These are phyloP conservation scores for Leishmania martiniquensis DNA, from an alignment of 208 protist genomes.

Conservation along the genomic window DNA sequence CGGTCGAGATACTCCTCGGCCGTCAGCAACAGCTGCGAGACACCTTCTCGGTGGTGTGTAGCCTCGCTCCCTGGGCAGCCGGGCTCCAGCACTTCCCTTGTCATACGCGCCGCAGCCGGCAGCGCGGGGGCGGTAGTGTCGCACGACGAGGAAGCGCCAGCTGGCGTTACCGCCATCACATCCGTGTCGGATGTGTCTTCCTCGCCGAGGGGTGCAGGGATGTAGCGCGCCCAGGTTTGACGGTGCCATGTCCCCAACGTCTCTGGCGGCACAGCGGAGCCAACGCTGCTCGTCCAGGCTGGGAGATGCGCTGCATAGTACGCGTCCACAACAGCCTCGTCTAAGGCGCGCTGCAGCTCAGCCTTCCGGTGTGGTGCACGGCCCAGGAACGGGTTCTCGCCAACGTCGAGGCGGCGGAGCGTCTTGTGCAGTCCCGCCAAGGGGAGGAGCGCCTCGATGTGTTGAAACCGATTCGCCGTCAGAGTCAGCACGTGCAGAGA, in stretches of 20 bases:
- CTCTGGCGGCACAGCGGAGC: background rate
- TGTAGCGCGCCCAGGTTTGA: constrained; percentile 30
- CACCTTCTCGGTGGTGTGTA: background rate
- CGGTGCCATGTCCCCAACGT: constrained; percentile 17
- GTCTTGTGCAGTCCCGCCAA: constrained; percentile 70
- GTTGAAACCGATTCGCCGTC: constrained; percentile 58
- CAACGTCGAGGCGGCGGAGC: constrained; percentile 68
- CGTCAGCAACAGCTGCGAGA: background rate
- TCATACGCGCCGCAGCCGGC: background rate
- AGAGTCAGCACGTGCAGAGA: constrained; percentile 73
- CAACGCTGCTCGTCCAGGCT: background rate
- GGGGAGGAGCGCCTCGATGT: constrained; percentile 38
- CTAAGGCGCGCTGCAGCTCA: constrained; percentile 42
- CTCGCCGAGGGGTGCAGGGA: constrained; percentile 12
- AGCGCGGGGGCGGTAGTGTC: constrained; percentile 3
- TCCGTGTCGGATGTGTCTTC: constrained; percentile 12
- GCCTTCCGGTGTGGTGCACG: constrained; percentile 25
- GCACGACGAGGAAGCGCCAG: constrained; percentile 5
- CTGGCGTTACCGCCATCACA: background rate
- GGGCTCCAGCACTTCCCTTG: too few relatives aligned
- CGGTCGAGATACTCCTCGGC: constrained; percentile 19
- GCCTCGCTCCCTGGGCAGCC: background rate
- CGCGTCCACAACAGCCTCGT: constrained; percentile 60
- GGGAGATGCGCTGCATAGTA: constrained; percentile 42
- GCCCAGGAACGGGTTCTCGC: constrained; percentile 53